Conservation (phyloP, 306 rosid genomes). For the Oemleria cerasiformis region DNA sequence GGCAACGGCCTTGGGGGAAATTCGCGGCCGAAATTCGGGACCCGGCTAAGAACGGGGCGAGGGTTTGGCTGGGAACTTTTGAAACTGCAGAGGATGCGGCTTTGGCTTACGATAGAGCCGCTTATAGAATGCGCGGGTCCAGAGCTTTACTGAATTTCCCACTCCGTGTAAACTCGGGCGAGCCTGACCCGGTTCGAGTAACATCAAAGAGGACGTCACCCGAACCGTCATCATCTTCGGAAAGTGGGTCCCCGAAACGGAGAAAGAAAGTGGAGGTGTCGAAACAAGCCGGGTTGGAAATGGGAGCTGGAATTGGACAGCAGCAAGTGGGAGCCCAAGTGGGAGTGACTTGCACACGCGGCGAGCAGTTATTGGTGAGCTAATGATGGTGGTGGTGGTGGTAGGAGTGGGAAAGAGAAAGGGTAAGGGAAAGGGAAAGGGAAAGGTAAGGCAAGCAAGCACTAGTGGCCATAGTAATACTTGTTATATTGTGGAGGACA, state of each 20-base stretch:
- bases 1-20: slow-evolving; percentile 97
- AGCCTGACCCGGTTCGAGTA: slow-evolving; percentile 83
- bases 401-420: slow-evolving; percentile 1
- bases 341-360: slow-evolving; percentile 23
- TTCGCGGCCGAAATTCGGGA: slow-evolving; percentile 95
- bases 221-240: slow-evolving; percentile 41
- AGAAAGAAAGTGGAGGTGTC: slow-evolving; percentile 34
- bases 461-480: neutral
- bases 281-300: slow-evolving; percentile 16
- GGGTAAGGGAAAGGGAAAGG: neutral
- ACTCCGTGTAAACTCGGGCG: slow-evolving; percentile 77
- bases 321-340: slow-evolving; percentile 24
- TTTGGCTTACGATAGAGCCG: slow-evolving; percentile 87
- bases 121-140: slow-evolving; percentile 87
- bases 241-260: slow-evolving; percentile 41
- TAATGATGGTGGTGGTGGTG: neutral
- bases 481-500: neutral
- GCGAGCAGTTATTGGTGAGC: slow-evolving; percentile 27
- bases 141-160: slow-evolving; percentile 80
- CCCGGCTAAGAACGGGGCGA: slow-evolving; percentile 86
- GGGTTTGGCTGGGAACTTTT: slow-evolving; percentile 96
- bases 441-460: neutral
- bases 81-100: slow-evolving; percentile 97
- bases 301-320: slow-evolving; percentile 7
- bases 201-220: slow-evolving; percentile 57